These are phyloP conservation scores for Pichia membranifaciens DNA, from an alignment of 805 yeast genomes.

Conservation along the genomic window DNA sequence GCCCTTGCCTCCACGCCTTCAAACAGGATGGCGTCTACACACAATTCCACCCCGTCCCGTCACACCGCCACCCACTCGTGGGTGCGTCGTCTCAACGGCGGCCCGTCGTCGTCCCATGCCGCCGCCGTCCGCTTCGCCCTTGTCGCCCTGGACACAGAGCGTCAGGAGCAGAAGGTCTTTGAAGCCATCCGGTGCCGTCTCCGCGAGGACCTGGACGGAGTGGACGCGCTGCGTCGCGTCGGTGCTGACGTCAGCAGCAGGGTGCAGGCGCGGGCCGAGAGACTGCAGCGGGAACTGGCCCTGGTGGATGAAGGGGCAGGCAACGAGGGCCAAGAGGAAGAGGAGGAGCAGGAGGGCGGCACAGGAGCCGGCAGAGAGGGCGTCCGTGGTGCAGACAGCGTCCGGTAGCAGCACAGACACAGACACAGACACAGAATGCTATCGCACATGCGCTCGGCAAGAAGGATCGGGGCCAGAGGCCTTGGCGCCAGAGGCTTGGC, in stretches of 20 bases:
- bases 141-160: background rate
- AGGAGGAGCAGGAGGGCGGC: background rate
- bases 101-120: background rate
- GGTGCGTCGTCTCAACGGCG: background rate
- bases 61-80: background rate
- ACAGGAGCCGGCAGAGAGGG: background rate
- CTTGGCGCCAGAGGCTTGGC: background rate
- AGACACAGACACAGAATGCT: too few relatives aligned
- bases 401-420: too few relatives aligned
- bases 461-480: too few relatives aligned
- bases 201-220: constrained; percentile 2
- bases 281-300: background rate
- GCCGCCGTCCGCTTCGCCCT: background rate
- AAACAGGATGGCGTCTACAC: too few relatives aligned
- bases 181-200: constrained; percentile 1
- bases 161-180: background rate
- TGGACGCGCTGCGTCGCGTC: background rate
- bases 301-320: background rate
- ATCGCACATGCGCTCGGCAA: too few relatives aligned
- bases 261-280: constrained; percentile 1
- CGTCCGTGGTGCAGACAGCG: background rate
- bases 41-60: too few relatives aligned
- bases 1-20: too few relatives aligned
- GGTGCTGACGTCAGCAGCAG: background rate
- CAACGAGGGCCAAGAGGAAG: background rate